A percentile compares a stretch with the other conserved stretches of the same genome.
Evolutionary conservation across 495 filamentous ascomycete genomes (phyloP).

Genomic region (Penicillium macrosclerotiorum): DNA sequence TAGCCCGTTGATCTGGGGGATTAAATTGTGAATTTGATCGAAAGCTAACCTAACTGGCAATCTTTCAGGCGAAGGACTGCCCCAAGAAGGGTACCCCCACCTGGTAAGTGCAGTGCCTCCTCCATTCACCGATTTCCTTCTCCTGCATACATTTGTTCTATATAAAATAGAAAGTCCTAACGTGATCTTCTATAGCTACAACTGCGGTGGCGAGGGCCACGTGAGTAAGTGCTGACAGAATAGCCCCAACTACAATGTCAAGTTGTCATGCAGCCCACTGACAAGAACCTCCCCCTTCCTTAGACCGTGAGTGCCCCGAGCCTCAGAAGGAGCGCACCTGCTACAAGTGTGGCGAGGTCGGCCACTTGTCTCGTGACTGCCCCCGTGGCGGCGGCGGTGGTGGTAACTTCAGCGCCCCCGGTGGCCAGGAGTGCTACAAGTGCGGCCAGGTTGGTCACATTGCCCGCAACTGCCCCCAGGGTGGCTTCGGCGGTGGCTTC

Average conservation of each 20-base stretch:
- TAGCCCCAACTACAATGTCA: neutral
- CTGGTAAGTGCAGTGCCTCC: constrained; percentile 57
- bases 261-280: neutral
- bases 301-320: constrained; percentile 87
- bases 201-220: constrained; percentile 85
- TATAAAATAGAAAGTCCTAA: too few relatives aligned
- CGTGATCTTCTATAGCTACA: constrained; percentile 55
- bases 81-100: constrained; percentile 89
- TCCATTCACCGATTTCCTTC: neutral
- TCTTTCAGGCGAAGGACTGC: constrained; percentile 78
- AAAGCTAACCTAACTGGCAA: neutral
- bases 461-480: constrained; percentile 87
- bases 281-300: constrained; percentile 9
- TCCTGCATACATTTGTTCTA: too few relatives aligned
- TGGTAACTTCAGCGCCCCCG: constrained; percentile 20
- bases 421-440: constrained; percentile 93
- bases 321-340: constrained; percentile 93
- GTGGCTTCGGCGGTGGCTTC: constrained; percentile 50
- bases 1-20: neutral
- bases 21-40: neutral
- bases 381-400: constrained; percentile 52
- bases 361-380: constrained; percentile 96
- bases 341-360: constrained; percentile 85
- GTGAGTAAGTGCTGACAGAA: constrained; percentile 61
- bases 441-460: constrained; percentile 97